Evolutionary conservation across 176 grass and related monocot species (phyloP).

Genomic region (Oryza meridionalis): DNA sequence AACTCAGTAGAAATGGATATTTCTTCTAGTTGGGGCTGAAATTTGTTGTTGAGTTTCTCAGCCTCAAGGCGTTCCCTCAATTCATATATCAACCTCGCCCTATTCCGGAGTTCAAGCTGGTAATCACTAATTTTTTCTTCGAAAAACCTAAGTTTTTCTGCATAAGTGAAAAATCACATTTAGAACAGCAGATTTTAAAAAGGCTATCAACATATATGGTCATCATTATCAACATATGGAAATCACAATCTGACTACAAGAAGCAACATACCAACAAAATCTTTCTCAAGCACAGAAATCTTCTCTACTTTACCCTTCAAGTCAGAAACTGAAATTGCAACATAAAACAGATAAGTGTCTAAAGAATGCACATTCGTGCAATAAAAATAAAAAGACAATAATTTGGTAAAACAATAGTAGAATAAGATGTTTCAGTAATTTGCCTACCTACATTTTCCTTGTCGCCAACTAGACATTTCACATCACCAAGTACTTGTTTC

Average conservation of each 20-base stretch:
- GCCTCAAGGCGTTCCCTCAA: slow-evolving; percentile 64
- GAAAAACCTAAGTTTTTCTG: slow-evolving; percentile 67
- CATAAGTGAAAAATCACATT: slow-evolving; percentile 35
- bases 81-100: slow-evolving; percentile 61
- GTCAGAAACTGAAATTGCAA: slow-evolving; percentile 56
- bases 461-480: slow-evolving; percentile 64
- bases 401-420: neutral
- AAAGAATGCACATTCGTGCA: neutral
- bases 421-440: neutral
- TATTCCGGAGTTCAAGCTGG: slow-evolving; percentile 71
- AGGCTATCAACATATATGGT: neutral
- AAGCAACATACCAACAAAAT: slow-evolving; percentile 68
- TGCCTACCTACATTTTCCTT: slow-evolving; percentile 77
- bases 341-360: neutral
- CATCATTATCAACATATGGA: slow-evolving; percentile 24
- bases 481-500: slow-evolving; percentile 58
- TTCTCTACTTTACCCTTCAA: slow-evolving; percentile 75
- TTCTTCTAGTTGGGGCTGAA: slow-evolving; percentile 70
- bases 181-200: slow-evolving; percentile 21
- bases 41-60: slow-evolving; percentile 62
- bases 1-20: slow-evolving; percentile 62
- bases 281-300: slow-evolving; percentile 76
- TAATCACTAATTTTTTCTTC: slow-evolving; percentile 70
- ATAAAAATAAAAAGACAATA: slow-evolving; percentile 26
- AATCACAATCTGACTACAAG: slow-evolving; percentile 19